Conservation (phyloP, 257 asterid genomes). For the Nicotiana benthamiana region DNA sequence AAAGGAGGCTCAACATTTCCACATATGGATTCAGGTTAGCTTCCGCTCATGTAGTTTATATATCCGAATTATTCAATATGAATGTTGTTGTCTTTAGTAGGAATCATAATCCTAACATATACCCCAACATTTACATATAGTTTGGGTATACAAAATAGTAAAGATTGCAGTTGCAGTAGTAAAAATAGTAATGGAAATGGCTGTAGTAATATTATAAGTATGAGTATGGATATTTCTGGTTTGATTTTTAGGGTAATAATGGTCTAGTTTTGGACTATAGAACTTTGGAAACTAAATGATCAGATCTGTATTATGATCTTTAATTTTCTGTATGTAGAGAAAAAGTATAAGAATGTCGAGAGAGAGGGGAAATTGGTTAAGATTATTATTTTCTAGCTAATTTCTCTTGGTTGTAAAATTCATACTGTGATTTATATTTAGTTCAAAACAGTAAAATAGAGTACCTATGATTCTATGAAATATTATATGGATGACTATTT, state of each 20-base stretch:
- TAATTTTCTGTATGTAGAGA: background rate
- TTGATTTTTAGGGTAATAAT: constrained; percentile 52
- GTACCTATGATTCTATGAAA: background rate
- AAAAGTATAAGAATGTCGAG: background rate
- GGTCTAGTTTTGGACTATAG: constrained; percentile 53
- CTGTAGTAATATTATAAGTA: constrained; percentile 2
- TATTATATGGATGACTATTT: background rate
- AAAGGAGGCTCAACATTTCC: too few species aligned
- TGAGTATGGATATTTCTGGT: constrained; percentile 26
- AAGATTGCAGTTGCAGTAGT: constrained; percentile 48
- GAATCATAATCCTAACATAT: too few species aligned
- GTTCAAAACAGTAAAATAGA: background rate
- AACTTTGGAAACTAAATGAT: constrained; percentile 38
- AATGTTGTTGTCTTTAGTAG: too few species aligned
- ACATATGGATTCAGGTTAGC: too few species aligned
- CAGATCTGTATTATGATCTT: constrained; percentile 2
- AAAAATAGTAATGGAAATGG: background rate
- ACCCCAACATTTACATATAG: too few species aligned
- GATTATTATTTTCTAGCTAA: constrained; percentile 13
- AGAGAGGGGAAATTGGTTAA: constrained; percentile 12
- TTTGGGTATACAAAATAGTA: constrained; percentile 52
- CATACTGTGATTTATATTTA: constrained; percentile 23
- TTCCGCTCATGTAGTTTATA: too few species aligned
- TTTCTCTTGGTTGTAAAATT: constrained; percentile 14
- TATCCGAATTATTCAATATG: too few species aligned